These are phyloP conservation scores for Suhomyces bribrorum DNA, from an alignment of 1,139 yeast genomes.

Conservation along the genomic window DNA sequence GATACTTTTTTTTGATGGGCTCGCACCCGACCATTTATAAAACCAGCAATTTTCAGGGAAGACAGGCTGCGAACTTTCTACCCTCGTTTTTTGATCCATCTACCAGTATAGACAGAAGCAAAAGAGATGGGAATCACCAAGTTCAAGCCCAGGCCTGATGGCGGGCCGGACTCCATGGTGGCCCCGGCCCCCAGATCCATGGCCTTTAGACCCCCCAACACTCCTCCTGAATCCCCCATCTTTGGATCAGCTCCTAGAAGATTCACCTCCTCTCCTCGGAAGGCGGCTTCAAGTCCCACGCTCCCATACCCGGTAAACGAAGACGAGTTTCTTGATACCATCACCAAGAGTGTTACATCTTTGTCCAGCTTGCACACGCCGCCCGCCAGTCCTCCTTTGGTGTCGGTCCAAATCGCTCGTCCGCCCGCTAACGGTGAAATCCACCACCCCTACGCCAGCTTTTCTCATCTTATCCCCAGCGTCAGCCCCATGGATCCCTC, in stretches of 20 bases:
- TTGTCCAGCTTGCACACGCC: slow-evolving; percentile 3
- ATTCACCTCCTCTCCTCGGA: neutral
- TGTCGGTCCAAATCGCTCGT: neutral
- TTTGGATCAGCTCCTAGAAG: slow-evolving; percentile 7
- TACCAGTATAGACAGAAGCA: too few relatives aligned
- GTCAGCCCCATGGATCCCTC: neutral
- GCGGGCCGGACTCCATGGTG: neutral
- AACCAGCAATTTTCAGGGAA: too few relatives aligned
- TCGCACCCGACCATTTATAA: too few relatives aligned
- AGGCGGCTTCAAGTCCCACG: neutral
- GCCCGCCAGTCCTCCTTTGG: slow-evolving; percentile 4
- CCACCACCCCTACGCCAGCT: neutral
- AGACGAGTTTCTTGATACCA: slow-evolving; percentile 3
- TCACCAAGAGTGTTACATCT: neutral
- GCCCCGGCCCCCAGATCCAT: neutral
- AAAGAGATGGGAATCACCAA: slow-evolving; percentile 10
- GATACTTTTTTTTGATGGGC: too few relatives aligned
- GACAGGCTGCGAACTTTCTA: neutral
- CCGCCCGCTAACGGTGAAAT: neutral
- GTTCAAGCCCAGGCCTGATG: slow-evolving; percentile 2
- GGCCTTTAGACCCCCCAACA: neutral
- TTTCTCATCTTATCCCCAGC: slow-evolving; percentile 8
- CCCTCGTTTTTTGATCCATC: too few relatives aligned
- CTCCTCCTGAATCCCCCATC: slow-evolving; percentile 7
- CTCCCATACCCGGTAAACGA: slow-evolving; percentile 10